Evolutionary conservation across 352 stramenopile genomes (phyloP).

Genomic region (Globisporangium abappressorium): DNA sequence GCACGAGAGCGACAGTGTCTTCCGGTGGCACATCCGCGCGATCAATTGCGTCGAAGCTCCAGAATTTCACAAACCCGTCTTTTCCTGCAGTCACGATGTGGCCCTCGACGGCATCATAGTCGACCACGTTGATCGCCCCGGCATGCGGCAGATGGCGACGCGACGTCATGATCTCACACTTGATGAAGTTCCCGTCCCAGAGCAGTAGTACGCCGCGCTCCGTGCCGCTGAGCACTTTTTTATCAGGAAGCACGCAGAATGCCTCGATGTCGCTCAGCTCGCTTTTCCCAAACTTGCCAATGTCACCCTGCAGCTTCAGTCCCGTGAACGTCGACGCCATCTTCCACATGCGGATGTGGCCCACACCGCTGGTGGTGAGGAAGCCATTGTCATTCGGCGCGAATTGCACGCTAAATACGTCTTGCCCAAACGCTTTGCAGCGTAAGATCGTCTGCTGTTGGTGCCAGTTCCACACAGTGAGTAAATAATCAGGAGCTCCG

Average conservation of each 20-base stretch:
- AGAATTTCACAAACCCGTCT: conserved; percentile 91
- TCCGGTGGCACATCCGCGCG: conserved; percentile 82
- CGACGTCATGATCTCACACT: conserved; percentile 85
- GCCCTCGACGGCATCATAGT: conserved; percentile 41
- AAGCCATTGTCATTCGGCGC: conserved; percentile 85
- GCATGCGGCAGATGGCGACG: conserved; percentile 67
- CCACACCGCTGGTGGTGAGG: conserved; percentile 90
- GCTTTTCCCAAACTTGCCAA: conserved; percentile 95
- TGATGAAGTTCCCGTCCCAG: conserved; percentile 96
- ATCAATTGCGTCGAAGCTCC: conserved; percentile 85
- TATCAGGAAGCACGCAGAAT: conserved; percentile 93
- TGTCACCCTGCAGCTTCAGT: conserved; percentile 94
- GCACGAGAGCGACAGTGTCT: conserved; percentile 70
- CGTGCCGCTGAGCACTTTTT: conserved; percentile 90
- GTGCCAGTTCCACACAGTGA: conserved; percentile 94
- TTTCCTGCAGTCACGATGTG: conserved; percentile 68
- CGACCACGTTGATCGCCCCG: conserved; percentile 70
- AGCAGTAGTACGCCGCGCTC: conserved; percentile 87
- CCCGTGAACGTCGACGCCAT: conserved; percentile 96
- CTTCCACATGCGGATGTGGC: conserved; percentile 95
- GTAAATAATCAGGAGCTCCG: conserved; percentile 82
- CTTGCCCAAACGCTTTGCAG: conserved; percentile 94
- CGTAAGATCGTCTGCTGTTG: conserved; percentile 87
- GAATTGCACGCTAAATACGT: conserved; percentile 92
- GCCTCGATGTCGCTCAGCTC: conserved; percentile 92